Base-by-base conservation (phyloP, 352 stramenopile genomes). In the Globisporangium takayamanum region DNA sequence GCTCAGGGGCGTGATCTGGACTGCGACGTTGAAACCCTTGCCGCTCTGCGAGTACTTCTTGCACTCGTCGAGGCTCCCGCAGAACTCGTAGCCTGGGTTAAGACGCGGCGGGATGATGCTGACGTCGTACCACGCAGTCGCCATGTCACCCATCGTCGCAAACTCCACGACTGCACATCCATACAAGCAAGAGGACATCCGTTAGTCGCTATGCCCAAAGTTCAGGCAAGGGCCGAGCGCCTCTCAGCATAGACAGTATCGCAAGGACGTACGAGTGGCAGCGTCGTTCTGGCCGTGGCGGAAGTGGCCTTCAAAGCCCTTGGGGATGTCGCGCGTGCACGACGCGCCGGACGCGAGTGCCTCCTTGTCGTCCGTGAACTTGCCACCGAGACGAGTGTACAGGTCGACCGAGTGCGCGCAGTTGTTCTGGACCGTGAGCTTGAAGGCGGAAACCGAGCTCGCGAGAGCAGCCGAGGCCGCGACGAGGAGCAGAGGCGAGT, bases 241-340 rank as follows among this genome's bases (percentile, higher is more conserved):
- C 28, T 33, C 20, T 15, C 16, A 8, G 41, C 5, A 47, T 30
- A 12, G 47, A 16, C 53, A 65, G 12, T 25, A n/a, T 14, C 28
- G 48, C 15, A 54, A 45, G 22, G 16, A 69, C 67, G 42, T 68
- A 77, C 69, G 59, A 14, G 80, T 89, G 22, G 80, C 80, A 8
- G 80, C 67, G 50, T 81, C 76, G 64, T 72, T 62, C 20, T 67
- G 49, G 36, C 80, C 80, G 70, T 85, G 74, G 66, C 80, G 80
- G 62, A 85, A 85, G 67, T 88, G 68, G 52, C 80, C 78, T 63
- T 90, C 74, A 58, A 72, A 88, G 66, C 69, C 76, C 64, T 87
- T 87, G 30, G 57, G 67, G 50, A 88, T 76, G 22, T 68, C 65
- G 53, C 73, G 73, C 46, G 62, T 50, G 12, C 64, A 46, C 12